Evolutionary conservation across 805 yeast genomes (phyloP).

Genomic region (Teunomyces aglyptinius): DNA sequence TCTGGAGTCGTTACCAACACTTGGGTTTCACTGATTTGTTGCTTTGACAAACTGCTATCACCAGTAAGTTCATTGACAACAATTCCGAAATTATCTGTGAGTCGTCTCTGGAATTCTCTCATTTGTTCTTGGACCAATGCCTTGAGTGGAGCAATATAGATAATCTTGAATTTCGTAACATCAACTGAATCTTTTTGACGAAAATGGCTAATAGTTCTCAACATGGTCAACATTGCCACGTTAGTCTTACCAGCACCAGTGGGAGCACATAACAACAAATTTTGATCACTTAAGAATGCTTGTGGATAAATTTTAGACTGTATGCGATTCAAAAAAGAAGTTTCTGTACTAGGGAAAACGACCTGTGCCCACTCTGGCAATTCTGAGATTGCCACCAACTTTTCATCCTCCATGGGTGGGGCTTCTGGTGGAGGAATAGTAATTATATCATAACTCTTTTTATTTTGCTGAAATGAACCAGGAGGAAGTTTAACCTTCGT

Average conservation of each 20-base stretch:
- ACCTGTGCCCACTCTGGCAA: conserved; percentile 81
- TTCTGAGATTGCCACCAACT: conserved; percentile 54
- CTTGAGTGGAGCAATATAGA: conserved; percentile 88
- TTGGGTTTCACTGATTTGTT: conserved; percentile 76
- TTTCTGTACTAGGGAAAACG: conserved; percentile 70
- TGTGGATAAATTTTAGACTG: conserved; percentile 79
- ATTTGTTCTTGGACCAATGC: conserved; percentile 96
- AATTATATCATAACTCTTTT: conserved; percentile 79
- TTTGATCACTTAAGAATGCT: conserved; percentile 72
- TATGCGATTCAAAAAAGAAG: conserved; percentile 67
- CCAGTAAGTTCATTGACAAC: conserved; percentile 88
- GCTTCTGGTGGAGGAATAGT: conserved; percentile 82
- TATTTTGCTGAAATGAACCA: conserved; percentile 77
- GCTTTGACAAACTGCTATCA: conserved; percentile 73
- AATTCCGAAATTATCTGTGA: conserved; percentile 58
- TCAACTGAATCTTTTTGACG: conserved; percentile 42
- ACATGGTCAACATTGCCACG: conserved; percentile 82
- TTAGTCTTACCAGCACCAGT: conserved; percentile 99
- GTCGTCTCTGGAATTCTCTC: conserved; percentile 73
- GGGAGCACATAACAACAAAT: conserved; percentile 89
- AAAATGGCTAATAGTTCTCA: conserved; percentile 58
- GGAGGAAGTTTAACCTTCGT: conserved; percentile 72
- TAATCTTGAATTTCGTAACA: conserved; percentile 64
- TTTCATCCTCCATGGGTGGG: conserved; percentile 39
- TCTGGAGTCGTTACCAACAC: conserved; percentile 92